Evolutionary conservation across 2,329 filamentous ascomycete genomes (phyloP).

Genomic region (Colletotrichum tofieldiae): DNA sequence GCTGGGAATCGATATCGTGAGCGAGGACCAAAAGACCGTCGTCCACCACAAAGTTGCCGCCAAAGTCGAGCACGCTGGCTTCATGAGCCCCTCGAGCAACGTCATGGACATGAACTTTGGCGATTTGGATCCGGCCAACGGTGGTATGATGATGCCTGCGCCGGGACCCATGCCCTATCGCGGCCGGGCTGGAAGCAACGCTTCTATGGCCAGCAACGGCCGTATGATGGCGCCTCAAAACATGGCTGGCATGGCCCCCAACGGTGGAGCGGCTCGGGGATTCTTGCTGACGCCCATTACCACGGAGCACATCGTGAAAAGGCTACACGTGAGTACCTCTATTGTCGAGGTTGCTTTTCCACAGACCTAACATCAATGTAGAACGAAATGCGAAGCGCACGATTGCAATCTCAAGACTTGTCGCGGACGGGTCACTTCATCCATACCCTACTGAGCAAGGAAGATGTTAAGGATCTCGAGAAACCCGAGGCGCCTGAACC

Average conservation of each 20-base stretch:
- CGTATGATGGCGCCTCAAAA: slow-evolving; percentile 71
- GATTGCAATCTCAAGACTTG: slow-evolving; percentile 89
- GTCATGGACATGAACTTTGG: slow-evolving; percentile 92
- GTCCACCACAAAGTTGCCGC: slow-evolving; percentile 99
- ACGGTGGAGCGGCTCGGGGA: slow-evolving; percentile 68
- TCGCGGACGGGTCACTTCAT: slow-evolving; percentile 87
- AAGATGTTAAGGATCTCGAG: slow-evolving; percentile 73
- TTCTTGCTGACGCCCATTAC: slow-evolving; percentile 92
- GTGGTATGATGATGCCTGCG: slow-evolving; percentile 79
- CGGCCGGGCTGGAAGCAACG: slow-evolving; percentile 78
- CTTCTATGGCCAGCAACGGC: slow-evolving; percentile 73
- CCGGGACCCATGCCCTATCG: slow-evolving; percentile 79
- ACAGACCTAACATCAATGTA: slow-evolving; percentile 57
- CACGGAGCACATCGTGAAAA: slow-evolving; percentile 95
- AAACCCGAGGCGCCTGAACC: slow-evolving; percentile 65
- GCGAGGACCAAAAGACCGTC: slow-evolving; percentile 97
- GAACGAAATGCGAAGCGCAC: slow-evolving; percentile 92
- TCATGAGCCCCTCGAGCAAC: slow-evolving; percentile 81
- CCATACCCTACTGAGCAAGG: slow-evolving; percentile 81
- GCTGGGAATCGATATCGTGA: slow-evolving; percentile 97
- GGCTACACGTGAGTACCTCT: slow-evolving; percentile 77
- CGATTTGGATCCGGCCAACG: slow-evolving; percentile 87
- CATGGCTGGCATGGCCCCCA: slow-evolving; percentile 66
- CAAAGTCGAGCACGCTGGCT: slow-evolving; percentile 95
- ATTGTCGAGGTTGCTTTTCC: background rate